Conservation (phyloP, 2,329 filamentous ascomycete genomes). For the Byssochlamys sp. region DNA sequence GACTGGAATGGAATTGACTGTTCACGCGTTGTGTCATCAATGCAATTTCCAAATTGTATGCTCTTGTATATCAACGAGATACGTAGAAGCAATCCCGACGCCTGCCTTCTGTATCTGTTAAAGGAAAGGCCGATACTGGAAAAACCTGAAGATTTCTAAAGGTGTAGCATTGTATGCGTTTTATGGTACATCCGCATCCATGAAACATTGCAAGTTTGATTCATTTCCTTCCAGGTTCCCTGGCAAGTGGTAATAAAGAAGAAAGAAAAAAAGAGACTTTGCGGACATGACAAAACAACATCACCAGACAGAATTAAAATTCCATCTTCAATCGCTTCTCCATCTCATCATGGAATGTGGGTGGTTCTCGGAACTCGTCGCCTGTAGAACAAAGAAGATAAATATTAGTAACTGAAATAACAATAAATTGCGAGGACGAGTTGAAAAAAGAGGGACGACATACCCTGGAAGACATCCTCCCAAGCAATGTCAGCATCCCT, state of each 20-base stretch:
- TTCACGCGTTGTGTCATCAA: not conserved
- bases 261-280: not conserved
- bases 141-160: not conserved
- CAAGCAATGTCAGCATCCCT: conserved; percentile 69
- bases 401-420: conserved; percentile 2
- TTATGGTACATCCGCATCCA: conserved; percentile 3
- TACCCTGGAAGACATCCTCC: conserved; percentile 85
- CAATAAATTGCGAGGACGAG: conserved; percentile 1
- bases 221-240: not conserved
- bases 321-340: conserved; percentile 81
- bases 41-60: not conserved
- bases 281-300: not conserved
- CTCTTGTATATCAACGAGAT: not conserved
- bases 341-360: conserved; percentile 83
- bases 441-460: conserved; percentile 16
- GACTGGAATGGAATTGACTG: not conserved
- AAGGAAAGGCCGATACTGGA: not conserved
- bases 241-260: not conserved
- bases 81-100: not conserved
- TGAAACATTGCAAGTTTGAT: not conserved
- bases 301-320: conserved; percentile 14
- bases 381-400: conserved; percentile 25
- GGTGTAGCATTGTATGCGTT: conserved; percentile 6
- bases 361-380: conserved; percentile 60
- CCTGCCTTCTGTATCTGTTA: not conserved